Conservation (phyloP, 768 basidiomycete species). For the Serpula lacrymans region DNA sequence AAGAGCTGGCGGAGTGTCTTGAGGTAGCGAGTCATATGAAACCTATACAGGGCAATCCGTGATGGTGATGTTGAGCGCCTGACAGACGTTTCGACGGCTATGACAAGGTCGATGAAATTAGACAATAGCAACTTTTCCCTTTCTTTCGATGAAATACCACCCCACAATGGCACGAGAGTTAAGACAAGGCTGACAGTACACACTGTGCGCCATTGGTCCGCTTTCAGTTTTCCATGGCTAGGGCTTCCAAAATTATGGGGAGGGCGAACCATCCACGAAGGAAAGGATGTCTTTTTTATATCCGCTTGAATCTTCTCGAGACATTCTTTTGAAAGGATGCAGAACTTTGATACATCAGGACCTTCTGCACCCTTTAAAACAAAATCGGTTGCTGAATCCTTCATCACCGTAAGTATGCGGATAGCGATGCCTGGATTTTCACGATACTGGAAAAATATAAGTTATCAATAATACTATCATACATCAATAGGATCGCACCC, state of each 20-base stretch:
- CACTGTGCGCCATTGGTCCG: slow-evolving; percentile 20
- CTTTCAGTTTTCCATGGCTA: slow-evolving; percentile 33
- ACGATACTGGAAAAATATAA: too few species aligned
- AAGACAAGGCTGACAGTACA: slow-evolving; percentile 23
- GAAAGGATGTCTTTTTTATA: slow-evolving; percentile 10
- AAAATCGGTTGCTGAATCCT: too few species aligned
- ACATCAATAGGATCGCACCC: background rate
- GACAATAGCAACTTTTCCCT: background rate
- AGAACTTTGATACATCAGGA: too few species aligned
- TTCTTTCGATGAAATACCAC: slow-evolving; percentile 1
- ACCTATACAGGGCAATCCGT: background rate
- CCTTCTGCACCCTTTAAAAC: too few species aligned
- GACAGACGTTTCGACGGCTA: background rate
- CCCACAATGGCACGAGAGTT: slow-evolving; percentile 29
- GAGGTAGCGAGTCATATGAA: background rate
- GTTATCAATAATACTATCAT: too few species aligned
- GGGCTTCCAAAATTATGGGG: slow-evolving; percentile 30
- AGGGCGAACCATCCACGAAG: slow-evolving; percentile 18
- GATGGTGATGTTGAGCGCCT: slow-evolving; percentile 3
- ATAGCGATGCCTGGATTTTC: background rate
- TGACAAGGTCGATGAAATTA: slow-evolving; percentile 3
- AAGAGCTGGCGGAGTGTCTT: background rate
- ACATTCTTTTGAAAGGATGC: too few species aligned
- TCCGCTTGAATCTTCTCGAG: too few species aligned
- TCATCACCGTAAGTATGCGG: too few species aligned